Percentiles rank a stretch among this genome's conserved stretches.
Evolutionary conservation across 1,284 basidiomycete species (phyloP).

Genomic region (Pseudozyma tsukubaensis): DNA sequence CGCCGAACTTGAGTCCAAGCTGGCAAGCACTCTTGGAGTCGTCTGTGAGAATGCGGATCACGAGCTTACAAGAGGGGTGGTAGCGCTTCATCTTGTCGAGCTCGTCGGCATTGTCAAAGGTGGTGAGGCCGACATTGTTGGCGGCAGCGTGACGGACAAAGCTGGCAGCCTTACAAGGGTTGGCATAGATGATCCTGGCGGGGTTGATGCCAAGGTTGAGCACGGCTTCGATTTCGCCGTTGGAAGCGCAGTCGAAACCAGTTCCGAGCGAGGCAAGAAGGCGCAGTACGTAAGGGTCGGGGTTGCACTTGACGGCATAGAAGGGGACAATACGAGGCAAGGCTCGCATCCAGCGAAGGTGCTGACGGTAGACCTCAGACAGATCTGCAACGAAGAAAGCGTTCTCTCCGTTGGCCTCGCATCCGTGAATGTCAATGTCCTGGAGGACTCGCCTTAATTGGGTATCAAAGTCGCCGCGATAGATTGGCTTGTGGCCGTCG

Average conservation of each 20-base stretch:
- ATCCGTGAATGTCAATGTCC: constrained; percentile 69
- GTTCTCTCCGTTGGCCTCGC: constrained; percentile 80
- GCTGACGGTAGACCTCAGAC: constrained; percentile 85
- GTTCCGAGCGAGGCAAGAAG: constrained; percentile 88
- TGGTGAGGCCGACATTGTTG: constrained; percentile 88
- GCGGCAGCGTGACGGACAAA: constrained; percentile 88
- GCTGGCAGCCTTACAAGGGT: constrained; percentile 96
- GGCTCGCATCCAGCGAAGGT: constrained; percentile 82
- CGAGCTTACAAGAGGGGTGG: constrained; percentile 85
- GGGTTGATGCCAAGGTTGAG: constrained; percentile 75
- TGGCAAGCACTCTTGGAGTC: constrained; percentile 94
- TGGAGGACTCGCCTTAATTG: constrained; percentile 58
- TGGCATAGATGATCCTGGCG: constrained; percentile 91
- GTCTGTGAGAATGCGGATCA: constrained; percentile 94
- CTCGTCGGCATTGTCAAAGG: constrained; percentile 98
- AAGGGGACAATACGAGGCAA: constrained; percentile 86
- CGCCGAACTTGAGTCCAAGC: constrained; percentile 97
- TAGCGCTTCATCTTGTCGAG: constrained; percentile 90
- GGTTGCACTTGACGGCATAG: constrained; percentile 94
- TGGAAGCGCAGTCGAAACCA: constrained; percentile 98
- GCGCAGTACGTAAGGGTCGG: constrained; percentile 91
- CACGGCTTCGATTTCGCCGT: constrained; percentile 88
- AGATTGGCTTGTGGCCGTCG: constrained; percentile 55
- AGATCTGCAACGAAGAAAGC: constrained; percentile 98
- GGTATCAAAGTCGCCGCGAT: constrained; percentile 51